These are phyloP conservation scores for Boletus coccyginus DNA, from an alignment of 768 basidiomycete species.

Conservation along the genomic window DNA sequence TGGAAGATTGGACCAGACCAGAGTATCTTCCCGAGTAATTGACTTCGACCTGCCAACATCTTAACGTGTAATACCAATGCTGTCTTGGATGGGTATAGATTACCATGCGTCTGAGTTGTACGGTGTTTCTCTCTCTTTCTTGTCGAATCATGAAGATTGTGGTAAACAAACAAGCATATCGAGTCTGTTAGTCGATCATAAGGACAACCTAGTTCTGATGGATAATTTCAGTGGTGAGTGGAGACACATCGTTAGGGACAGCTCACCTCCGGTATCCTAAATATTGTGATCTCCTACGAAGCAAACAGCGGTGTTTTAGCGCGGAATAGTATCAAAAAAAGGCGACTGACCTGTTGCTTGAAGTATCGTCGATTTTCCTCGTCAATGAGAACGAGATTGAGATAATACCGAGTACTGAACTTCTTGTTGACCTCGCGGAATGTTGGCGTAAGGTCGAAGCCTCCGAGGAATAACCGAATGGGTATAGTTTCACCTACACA, in stretches of 20 bases:
- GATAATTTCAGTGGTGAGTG: neutral
- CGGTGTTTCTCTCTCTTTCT: neutral
- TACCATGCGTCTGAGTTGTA: neutral
- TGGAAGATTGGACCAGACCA: neutral
- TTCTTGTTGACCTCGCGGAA: conserved; percentile 99
- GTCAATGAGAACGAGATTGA: conserved; percentile 95
- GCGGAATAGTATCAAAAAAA: neutral
- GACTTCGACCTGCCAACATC: neutral
- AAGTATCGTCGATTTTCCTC: conserved; percentile 98
- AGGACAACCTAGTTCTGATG: conserved; percentile 34
- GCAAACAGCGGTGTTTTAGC: neutral
- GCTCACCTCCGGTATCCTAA: conserved; percentile 83
- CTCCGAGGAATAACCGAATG: conserved; percentile 95
- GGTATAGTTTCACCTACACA: conserved; percentile 93
- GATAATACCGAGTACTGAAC: conserved; percentile 95
- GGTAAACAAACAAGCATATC: conserved; percentile 5
- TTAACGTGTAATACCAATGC: conserved; percentile 14
- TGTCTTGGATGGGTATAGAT: conserved; percentile 2
- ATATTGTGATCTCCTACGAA: conserved; percentile 78
- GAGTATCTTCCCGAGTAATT: neutral
- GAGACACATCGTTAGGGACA: neutral
- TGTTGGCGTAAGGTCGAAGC: conserved; percentile 97
- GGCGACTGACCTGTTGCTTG: conserved; percentile 77
- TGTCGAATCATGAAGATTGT: conserved; percentile 1
- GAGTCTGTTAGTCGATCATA: neutral